A percentile compares a stretch with the other conserved stretches of the same genome.
phyloP scores from a whole-genome alignment of 768 basidiomycete species.

The Tubosaeta sp. region DNA sequence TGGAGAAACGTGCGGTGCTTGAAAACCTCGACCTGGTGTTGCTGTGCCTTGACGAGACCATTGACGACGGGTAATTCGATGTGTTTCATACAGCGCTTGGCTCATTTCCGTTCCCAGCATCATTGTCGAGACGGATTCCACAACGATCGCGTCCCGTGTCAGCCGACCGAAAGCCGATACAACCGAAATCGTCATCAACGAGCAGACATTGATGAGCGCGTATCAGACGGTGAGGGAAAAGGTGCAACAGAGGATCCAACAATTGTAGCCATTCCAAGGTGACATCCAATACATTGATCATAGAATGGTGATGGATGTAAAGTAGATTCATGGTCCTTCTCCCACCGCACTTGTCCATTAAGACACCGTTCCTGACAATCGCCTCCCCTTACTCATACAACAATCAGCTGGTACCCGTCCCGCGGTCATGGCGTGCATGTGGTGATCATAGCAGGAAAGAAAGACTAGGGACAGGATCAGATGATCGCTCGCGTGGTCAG shows the following conservation, averaged over 20 bases:
- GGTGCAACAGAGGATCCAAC: conserved; percentile 78
- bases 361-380: conserved; percentile 1
- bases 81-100: background rate
- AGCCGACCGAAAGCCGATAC: conserved; percentile 90
- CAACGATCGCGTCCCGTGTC: conserved; percentile 93
- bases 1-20: conserved; percentile 91
- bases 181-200: conserved; percentile 96
- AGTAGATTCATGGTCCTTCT: background rate
- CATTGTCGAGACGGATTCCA: conserved; percentile 93
- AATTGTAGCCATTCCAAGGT: conserved; percentile 43
- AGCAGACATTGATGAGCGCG: conserved; percentile 91
- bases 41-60: conserved; percentile 91
- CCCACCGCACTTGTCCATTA: conserved; percentile 8
- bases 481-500: background rate
- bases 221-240: conserved; percentile 87
- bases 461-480: conserved; percentile 11
- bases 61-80: conserved; percentile 87
- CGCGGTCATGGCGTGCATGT: background rate
- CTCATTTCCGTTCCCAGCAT: conserved; percentile 51
- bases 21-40: conserved; percentile 93
- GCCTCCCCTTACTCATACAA: conserved; percentile 12
- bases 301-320: conserved; percentile 1
- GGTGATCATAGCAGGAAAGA: conserved; percentile 9
- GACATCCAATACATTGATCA: background rate
- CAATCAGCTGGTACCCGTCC: conserved; percentile 2